Base-by-base conservation (phyloP, 1,284 basidiomycete species). In the Microbotryum violaceum region DNA sequence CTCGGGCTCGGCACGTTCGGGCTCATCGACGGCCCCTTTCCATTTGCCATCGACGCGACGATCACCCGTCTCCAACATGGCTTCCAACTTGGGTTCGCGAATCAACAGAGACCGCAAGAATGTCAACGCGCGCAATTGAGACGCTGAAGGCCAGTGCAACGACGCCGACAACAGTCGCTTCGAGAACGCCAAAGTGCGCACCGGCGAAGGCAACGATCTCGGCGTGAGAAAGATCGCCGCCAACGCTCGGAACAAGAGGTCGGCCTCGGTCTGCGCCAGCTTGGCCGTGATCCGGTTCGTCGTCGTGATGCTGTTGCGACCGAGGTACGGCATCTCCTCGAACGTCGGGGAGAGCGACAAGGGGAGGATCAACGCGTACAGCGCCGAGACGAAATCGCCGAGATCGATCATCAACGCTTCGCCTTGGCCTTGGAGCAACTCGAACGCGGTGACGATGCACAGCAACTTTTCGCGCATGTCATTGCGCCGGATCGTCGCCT, bases 321-420 rank as follows among this genome's bases (percentile, higher is more conserved):
- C 64, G 56, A 60, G 56, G 59, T 64, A 66, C 7, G 71, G 68
- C 48, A 60, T 61, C 31, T 79, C 77, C 66, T 81, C 79, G 58
- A 82, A 74, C 10, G 75, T 75, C 1, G 79, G 77, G 64, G 78
- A 77, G 49, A 79, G 68, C 2, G 78, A 76, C 4, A 82, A 74
- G 0, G 78, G 79, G 9, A 79, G 74, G 12, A 82, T 72, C 50
- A 81, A 73, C 2, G 71, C 71, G 66, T 78, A 80, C 6, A 80
- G 75, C 25, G 77, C 73, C 25, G 83, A 83, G 72, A 92, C 82
- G 74, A 98, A 93, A 71, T 96, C 94, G 69, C 80, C 82, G 54
- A 98, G 80, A 79, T 98, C 96, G 72, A 99, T 88, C 72, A 94
- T 93, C 70, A 99, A 82, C 25, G 93, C 89, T 79, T 98, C 94